Percentiles rank a stretch among this genome's conserved stretches.
These are phyloP conservation scores for Aphanoascus verrucosus DNA, from an alignment of 2,329 filamentous ascomycete species.

Conservation along the genomic window DNA sequence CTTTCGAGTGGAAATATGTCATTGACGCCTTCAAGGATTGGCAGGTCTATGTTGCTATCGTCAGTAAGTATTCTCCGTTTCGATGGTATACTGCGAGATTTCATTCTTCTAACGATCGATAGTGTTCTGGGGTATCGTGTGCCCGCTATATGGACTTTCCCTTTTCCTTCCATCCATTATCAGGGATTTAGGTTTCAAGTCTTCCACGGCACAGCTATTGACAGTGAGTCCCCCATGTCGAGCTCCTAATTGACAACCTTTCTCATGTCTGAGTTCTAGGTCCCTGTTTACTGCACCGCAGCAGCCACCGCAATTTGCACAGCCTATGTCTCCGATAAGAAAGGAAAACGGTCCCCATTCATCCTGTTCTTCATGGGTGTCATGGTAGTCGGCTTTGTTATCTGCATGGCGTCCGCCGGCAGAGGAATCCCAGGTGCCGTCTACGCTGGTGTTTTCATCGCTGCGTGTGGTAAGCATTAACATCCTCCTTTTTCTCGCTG, in stretches of 20 bases:
- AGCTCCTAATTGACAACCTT: neutral
- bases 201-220: conserved; percentile 32
- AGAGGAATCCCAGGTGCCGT: conserved; percentile 33
- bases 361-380: conserved; percentile 44
- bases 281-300: conserved; percentile 34
- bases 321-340: conserved; percentile 48
- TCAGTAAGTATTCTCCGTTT: conserved; percentile 24
- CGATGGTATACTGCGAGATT: conserved; percentile 7
- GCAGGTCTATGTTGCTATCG: conserved; percentile 32
- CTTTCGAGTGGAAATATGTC: conserved; percentile 33
- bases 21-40: conserved; percentile 33
- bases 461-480: conserved; percentile 31
- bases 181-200: conserved; percentile 32
- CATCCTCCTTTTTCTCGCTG: neutral
- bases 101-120: conserved; percentile 1
- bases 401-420: conserved; percentile 33
- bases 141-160: conserved; percentile 34
- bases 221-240: conserved; percentile 21
- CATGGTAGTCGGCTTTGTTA: conserved; percentile 49
- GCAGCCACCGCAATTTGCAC: conserved; percentile 31
- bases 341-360: conserved; percentile 45
- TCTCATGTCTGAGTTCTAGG: conserved; percentile 14
- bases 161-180: conserved; percentile 35
- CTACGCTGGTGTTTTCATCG: conserved; percentile 41
- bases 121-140: conserved; percentile 36